phyloP scores from a whole-genome alignment of 441 rosid species.

The Populus hybrid region DNA sequence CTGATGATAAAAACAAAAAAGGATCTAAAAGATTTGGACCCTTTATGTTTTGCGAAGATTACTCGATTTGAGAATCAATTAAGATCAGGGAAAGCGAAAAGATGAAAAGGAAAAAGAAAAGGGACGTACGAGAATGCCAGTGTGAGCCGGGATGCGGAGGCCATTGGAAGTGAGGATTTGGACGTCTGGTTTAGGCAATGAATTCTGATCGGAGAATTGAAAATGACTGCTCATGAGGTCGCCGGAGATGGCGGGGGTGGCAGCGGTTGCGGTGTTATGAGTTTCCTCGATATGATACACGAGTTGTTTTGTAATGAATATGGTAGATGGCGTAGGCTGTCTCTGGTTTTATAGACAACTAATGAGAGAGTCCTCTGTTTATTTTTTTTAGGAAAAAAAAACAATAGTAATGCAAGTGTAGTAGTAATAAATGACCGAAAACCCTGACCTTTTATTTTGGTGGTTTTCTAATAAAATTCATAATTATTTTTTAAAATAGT shows the following conservation, averaged over 20 bases:
- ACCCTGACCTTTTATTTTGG: too few species aligned
- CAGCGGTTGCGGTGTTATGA: neutral
- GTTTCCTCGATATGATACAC: neutral
- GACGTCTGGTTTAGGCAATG: slow-evolving; percentile 47
- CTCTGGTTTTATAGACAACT: neutral
- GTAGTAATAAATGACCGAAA: too few species aligned
- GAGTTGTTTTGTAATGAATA: neutral
- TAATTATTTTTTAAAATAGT: too few species aligned
- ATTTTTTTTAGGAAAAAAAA: too few species aligned
- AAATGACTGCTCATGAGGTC: neutral
- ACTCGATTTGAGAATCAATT: too few species aligned
- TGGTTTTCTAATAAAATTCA: neutral
- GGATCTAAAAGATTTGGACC: neutral
- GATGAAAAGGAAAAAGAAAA: neutral
- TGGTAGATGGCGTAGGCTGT: neutral
- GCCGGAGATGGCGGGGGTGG: neutral
- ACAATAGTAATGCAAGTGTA: neutral
- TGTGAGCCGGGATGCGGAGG: slow-evolving; percentile 69
- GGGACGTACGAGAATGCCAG: slow-evolving; percentile 52
- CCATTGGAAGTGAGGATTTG: slow-evolving; percentile 65
- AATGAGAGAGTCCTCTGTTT: neutral
- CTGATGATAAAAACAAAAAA: too few species aligned
- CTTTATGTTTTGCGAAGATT: neutral
- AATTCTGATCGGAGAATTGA: neutral
- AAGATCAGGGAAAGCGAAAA: neutral